Evolutionary conservation across 1,284 basidiomycete genomes (phyloP), one percentile per base, ranked within the genome.

Genomic region (Kalmanozyma brasiliensis): DNA sequence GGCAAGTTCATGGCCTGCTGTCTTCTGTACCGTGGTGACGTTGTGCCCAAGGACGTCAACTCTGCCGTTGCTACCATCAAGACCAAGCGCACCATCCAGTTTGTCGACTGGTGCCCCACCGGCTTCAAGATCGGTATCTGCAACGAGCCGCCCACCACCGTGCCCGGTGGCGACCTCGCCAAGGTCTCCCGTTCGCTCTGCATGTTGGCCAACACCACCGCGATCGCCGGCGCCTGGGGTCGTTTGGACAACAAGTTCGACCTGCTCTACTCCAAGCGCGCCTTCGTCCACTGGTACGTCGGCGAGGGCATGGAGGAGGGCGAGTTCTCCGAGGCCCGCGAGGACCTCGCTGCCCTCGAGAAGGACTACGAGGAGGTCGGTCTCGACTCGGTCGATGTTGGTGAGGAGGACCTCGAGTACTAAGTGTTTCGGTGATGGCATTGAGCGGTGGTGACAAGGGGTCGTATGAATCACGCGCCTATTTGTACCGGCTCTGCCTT

Each of bases 241-340:
- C 91, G 93, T 76, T 89, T 98, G 58, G 94, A 98, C 86, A 91
- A 96, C 88, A 98, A 98, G 86, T 99, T 98, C 84, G 95, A 98
- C 84, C 88, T 98, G 76, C 89, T 98, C 56, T 84, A 84, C 83
- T 83, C 81, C 46, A 83, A 83, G 77, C 81, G 78, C 47, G 77
- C 79, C 42, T 78, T 78, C 44, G 79, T 78, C 35, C 76, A 80
- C 70, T 82, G 77, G 77, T 95, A 94, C 78, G 92, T 93, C 68
- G 94, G 94, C 76, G 94, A 96, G 84, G 94, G 94, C 85, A 98
- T 97, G 94, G 94, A 97, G 84, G 94, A 97, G 86, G 94, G 94
- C 82, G 94, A 98, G 85, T 95, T 97, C 85, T 93, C 92, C 43
- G 94, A 97, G 85, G 94, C 94, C 24, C 91, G 94, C 74, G 94